Evolutionary conservation across 2,329 filamentous ascomycete genomes (phyloP).

Genomic region (Cercospora canescens): DNA sequence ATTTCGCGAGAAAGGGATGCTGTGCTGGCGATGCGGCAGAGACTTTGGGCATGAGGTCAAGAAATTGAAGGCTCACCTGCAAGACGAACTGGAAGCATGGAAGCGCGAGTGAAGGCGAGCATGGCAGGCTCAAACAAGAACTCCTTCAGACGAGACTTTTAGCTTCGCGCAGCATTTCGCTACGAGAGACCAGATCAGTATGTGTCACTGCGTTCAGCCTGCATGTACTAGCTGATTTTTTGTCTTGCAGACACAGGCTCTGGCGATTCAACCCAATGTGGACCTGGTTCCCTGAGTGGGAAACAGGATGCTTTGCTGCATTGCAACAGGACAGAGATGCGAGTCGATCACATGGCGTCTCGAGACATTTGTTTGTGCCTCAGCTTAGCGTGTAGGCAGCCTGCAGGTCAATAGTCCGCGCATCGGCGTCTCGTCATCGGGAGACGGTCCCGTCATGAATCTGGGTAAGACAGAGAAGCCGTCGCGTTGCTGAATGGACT

Average conservation of each 20-base stretch:
- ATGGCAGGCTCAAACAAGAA: neutral
- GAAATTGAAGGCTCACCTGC: slow-evolving; percentile 73
- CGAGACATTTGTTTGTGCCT: neutral
- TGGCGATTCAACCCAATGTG: neutral
- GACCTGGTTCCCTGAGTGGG: neutral
- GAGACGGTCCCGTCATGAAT: neutral
- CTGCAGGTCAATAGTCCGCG: slow-evolving; percentile 2
- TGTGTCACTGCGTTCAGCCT: neutral
- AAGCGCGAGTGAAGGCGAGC: slow-evolving; percentile 54
- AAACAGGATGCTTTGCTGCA: neutral
- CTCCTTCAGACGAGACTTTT: neutral
- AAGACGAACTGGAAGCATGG: slow-evolving; percentile 74
- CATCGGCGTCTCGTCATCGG: neutral
- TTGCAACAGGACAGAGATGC: neutral
- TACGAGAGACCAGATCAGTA: neutral
- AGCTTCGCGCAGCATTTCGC: neutral
- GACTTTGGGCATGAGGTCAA: slow-evolving; percentile 75
- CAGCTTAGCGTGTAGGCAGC: slow-evolving; percentile 5
- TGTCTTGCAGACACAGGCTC: neutral
- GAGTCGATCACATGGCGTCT: neutral
- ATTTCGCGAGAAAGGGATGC: slow-evolving; percentile 61
- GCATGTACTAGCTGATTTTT: neutral
- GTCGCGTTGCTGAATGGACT: neutral
- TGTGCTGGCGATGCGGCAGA: slow-evolving; percentile 80
- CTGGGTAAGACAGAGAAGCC: neutral